Evolutionary conservation across 768 basidiomycete genomes (phyloP), one percentile per base, ranked within the genome.

Genomic region (Porpolomopsis calyptriformis): DNA sequence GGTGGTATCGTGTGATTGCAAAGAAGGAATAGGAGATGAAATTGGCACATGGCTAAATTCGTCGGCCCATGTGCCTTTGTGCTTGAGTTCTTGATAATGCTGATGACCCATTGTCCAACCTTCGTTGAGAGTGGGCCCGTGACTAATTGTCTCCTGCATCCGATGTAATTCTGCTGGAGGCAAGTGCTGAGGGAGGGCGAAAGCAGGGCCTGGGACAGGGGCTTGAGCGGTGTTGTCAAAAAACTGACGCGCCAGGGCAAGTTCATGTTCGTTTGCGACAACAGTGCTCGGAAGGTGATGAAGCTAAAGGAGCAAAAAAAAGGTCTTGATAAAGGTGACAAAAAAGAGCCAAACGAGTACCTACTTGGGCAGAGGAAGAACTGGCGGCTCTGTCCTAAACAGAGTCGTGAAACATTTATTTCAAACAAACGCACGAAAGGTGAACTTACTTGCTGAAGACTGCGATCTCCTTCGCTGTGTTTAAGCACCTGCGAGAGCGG

Each of bases 401-500:
- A 43, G 47, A 25, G 46, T 29, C 29, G 37, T 26, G 40, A 31
- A 23, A 22, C 33, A 39, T 11, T 42, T 16, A n/a, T 27, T 20
- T 19, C 37, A 34, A 40, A 24, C 20, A 20, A 18, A 12, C 20
- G 33, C 4, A 33, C 18, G 38, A 20, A 7, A 27, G 20, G 26
- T 25, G 29, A 29, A 63, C 73, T 48, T 54, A 87, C 90, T 68
- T 87, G 81, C 57, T 93, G 90, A 23, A 94, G 61, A 61, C 87
- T 91, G 46, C 84, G 78, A 65, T 96, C 92, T 1, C 78, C 80
- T 48, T 91, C 88, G 7, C 88, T 78, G 57, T 94, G 85, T 60
- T 96, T 94, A 43, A 92, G 71, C 20, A 97, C 82, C 54, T 89
- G 84, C 2, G 86, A 79, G 20, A 98, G 70, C 2, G 93, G 92